Base-by-base conservation (phyloP, 768 basidiomycete species). In the Calocybe indica region DNA sequence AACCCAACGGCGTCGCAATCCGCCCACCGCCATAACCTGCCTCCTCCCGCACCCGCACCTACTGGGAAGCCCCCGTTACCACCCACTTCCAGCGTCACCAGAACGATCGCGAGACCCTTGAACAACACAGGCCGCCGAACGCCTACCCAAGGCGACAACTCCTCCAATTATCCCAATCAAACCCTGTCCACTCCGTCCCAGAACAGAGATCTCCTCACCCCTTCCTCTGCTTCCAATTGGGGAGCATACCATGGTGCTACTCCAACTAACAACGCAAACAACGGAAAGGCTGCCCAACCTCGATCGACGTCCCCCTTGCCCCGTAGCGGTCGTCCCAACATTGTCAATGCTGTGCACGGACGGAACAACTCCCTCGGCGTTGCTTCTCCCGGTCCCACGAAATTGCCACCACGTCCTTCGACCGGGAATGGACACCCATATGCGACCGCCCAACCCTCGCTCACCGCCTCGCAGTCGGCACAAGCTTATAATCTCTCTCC, bases 31-130 rank as follows among this genome's bases (percentile, higher is more conserved):
- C 46, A 57, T 1, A 71, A 73, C 43, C 74, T 82, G 6, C 82
- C 83, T 7, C 85, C 85, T 2, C 72, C 84, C 1, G 85, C 85
- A 5, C 87, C 88, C 1, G 75, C 79, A 0, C 85, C 87, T 1
- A 79, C 79, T 33, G 71, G 73, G 1, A 83, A 85, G 51, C 87
- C 86, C 5, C 82, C 82, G 5, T 71, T 62, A 7, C 76, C 75
- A 37, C 69, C 74, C n/a, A 60, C 69, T 11, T 43, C 53, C 35
- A 70, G 76, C 15, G 62, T 67, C 11, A 40, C 72, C 31, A 22
- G 22, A 22, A 22, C 22, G 22, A 22, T 22, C 22, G 52, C 62
- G 12, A 75, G 74, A 37, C 56, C 48, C 22, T 47, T 55, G 37
- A 55, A 69, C 57, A 49, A 66, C 62, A 56, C 55, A 51, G 71